A percentile compares a stretch with the other conserved stretches of the same genome.
Conservation (phyloP, 768 basidiomycete species). For the Lentinus brumalis region DNA sequence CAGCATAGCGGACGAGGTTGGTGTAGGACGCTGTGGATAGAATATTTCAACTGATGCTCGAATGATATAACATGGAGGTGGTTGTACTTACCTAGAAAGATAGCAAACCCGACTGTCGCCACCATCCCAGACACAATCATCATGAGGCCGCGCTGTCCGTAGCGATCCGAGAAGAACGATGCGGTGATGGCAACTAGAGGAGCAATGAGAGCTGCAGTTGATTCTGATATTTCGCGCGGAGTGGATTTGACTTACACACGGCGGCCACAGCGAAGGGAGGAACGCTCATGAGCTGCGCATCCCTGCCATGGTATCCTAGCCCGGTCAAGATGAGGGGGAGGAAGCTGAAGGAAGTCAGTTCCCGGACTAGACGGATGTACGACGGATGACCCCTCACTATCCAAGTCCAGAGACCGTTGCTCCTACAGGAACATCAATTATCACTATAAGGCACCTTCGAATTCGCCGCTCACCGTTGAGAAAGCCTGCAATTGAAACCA, state of each 20-base stretch:
- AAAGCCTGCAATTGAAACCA: conserved; percentile 15
- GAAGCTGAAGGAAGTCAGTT: conserved; percentile 18
- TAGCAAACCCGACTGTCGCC: conserved; percentile 50
- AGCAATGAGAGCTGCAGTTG: neutral
- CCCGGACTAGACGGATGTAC: neutral
- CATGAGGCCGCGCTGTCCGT: conserved; percentile 50
- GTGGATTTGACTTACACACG: conserved; percentile 18
- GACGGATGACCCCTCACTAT: conserved; percentile 20
- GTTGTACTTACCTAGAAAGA: conserved; percentile 49
- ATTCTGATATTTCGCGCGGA: too few relatives aligned
- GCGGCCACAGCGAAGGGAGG: conserved; percentile 35
- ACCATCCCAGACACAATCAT: conserved; percentile 46
- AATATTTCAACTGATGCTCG: neutral
- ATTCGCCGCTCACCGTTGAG: conserved; percentile 44
- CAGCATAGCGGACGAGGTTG: conserved; percentile 48
- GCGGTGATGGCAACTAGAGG: conserved; percentile 38
- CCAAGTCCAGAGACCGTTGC: conserved; percentile 28
- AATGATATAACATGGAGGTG: neutral
- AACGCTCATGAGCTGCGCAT: conserved; percentile 35
- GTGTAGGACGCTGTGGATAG: conserved; percentile 31
- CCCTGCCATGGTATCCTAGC: conserved; percentile 31
- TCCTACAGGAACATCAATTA: neutral
- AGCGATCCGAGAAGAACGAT: conserved; percentile 55
- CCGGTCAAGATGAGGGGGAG: conserved; percentile 28
- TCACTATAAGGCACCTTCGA: neutral